Evolutionary conservation across 495 filamentous ascomycete species (phyloP).

Genomic region (Aspergillus hancockii): DNA sequence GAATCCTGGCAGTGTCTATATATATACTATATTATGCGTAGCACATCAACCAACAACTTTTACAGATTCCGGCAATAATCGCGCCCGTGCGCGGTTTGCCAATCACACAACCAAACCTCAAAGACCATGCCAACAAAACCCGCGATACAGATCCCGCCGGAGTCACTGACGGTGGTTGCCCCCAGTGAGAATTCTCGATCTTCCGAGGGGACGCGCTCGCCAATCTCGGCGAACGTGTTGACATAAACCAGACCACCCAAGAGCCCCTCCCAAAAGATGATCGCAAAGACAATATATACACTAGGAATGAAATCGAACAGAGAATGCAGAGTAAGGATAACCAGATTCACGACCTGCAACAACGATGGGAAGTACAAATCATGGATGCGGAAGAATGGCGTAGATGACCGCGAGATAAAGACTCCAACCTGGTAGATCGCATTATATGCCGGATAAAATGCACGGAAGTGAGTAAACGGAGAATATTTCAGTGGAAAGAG

Average conservation of each 20-base stretch:
- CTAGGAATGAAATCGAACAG: conserved; percentile 76
- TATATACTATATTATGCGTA: not conserved
- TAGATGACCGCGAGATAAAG: conserved; percentile 89
- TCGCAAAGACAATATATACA: conserved; percentile 76
- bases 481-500: conserved; percentile 76
- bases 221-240: conserved; percentile 91
- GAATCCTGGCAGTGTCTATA: not conserved
- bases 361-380: conserved; percentile 78
- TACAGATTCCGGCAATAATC: conserved; percentile 65
- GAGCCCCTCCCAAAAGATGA: conserved; percentile 95
- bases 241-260: conserved; percentile 91
- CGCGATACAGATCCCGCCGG: conserved; percentile 85
- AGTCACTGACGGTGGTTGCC: conserved; percentile 90
- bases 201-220: conserved; percentile 68
- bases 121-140: conserved; percentile 83
- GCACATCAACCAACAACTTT: not conserved
- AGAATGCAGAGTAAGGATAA: conserved; percentile 71
- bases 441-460: conserved; percentile 91
- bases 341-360: conserved; percentile 80
- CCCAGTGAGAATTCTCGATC: conserved; percentile 90
- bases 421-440: conserved; percentile 93
- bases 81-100: conserved; percentile 74
- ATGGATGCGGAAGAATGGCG: conserved; percentile 80
- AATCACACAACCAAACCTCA: conserved; percentile 79
- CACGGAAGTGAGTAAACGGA: conserved; percentile 78